Conservation (phyloP, 768 basidiomycete genomes). For the Hortiboletus campestris region DNA sequence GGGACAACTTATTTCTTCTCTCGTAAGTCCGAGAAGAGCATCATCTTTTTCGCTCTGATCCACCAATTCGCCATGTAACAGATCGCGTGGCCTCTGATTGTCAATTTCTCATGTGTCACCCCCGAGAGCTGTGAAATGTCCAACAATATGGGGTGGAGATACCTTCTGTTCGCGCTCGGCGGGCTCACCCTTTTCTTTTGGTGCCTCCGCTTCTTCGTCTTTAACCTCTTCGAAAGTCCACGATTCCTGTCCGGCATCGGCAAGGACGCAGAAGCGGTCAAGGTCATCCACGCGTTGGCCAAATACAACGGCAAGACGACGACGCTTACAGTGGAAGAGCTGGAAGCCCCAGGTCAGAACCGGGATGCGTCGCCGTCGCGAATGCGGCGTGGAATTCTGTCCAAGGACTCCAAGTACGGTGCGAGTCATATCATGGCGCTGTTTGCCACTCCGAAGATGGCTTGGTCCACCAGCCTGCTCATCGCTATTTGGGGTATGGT, state of each 20-base stretch:
- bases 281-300: slow-evolving; percentile 48
- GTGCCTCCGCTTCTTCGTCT: slow-evolving; percentile 50
- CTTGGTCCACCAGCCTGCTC: slow-evolving; percentile 61
- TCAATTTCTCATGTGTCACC: slow-evolving; percentile 49
- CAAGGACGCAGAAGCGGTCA: slow-evolving; percentile 49
- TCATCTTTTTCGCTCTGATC: neutral
- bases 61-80: slow-evolving; percentile 12
- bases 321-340: slow-evolving; percentile 43
- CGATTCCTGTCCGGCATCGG: slow-evolving; percentile 57
- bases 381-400: slow-evolving; percentile 28
- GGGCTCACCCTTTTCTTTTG: slow-evolving; percentile 53
- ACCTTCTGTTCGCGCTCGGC: slow-evolving; percentile 53
- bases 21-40: slow-evolving; percentile 31
- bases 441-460: slow-evolving; percentile 62
- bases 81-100: slow-evolving; percentile 61
- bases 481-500: slow-evolving; percentile 47
- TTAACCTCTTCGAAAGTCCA: slow-evolving; percentile 55
- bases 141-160: slow-evolving; percentile 65
- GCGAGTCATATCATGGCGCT: slow-evolving; percentile 52
- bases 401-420: slow-evolving; percentile 42
- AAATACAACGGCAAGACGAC: slow-evolving; percentile 46
- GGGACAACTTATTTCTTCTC: slow-evolving; percentile 50
- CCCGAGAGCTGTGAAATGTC: slow-evolving; percentile 36
- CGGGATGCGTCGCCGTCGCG: slow-evolving; percentile 7
- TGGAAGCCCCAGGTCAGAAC: slow-evolving; percentile 33